These are phyloP conservation scores for Phaeotremella skinneri DNA, from an alignment of 768 basidiomycete species.

Conservation along the genomic window DNA sequence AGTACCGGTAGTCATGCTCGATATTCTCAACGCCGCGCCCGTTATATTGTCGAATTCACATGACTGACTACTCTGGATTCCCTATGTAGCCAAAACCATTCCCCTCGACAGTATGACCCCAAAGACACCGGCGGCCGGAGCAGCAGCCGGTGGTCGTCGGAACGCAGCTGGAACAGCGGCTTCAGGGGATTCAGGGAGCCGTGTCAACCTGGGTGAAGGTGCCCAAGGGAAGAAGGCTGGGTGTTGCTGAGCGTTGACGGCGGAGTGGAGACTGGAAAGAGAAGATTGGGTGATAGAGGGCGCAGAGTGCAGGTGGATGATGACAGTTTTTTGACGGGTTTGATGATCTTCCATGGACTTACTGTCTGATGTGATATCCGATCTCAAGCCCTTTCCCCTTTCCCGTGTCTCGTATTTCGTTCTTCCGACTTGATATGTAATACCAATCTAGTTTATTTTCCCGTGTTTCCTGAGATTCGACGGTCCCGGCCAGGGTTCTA, in stretches of 20 bases:
- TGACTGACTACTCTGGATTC: not conserved
- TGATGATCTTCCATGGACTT: too few species aligned
- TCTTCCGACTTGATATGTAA: not conserved
- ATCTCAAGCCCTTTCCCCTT: not conserved
- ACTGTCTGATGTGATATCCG: too few species aligned
- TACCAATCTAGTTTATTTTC: not conserved
- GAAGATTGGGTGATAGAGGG: too few species aligned
- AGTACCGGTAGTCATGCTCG: not conserved
- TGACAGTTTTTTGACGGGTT: too few species aligned
- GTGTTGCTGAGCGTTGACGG: slow-evolving; percentile 36
- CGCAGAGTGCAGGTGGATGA: too few species aligned
- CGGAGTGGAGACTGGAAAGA: too few species aligned
- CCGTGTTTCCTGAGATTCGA: not conserved
- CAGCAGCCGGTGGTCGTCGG: slow-evolving; percentile 54
- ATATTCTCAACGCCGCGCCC: too few species aligned
- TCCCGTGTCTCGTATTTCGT: not conserved
- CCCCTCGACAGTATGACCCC: slow-evolving; percentile 92
- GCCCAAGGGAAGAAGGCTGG: slow-evolving; percentile 49
- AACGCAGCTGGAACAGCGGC: slow-evolving; percentile 11
- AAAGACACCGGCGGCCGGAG: slow-evolving; percentile 60
- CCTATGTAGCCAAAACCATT: slow-evolving; percentile 67
- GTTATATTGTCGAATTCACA: not conserved
- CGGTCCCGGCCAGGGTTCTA: too few species aligned
- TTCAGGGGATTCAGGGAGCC: slow-evolving; percentile 6
- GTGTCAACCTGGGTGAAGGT: slow-evolving; percentile 50